These are phyloP conservation scores for Ogataea neopini DNA, from an alignment of 805 yeast species.

Conservation along the genomic window DNA sequence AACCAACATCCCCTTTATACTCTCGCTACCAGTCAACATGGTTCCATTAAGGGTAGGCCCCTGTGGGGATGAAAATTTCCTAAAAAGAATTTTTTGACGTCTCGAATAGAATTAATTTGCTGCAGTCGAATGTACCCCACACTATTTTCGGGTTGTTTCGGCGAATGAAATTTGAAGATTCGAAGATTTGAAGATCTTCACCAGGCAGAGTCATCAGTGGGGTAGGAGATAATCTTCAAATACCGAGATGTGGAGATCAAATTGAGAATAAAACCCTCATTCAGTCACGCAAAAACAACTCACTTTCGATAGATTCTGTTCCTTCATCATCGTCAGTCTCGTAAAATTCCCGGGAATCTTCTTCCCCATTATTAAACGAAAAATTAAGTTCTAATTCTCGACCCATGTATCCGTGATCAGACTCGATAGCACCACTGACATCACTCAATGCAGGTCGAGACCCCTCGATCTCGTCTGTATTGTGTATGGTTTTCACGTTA, in stretches of 20 bases:
- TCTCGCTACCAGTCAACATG: too few species aligned
- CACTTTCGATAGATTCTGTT: background rate
- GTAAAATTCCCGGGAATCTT: background rate
- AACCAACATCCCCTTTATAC: too few species aligned
- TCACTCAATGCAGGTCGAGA: background rate
- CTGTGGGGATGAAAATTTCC: background rate
- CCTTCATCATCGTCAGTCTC: background rate
- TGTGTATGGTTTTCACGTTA: slow-evolving; percentile 11
- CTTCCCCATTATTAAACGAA: background rate
- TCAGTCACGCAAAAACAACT: too few species aligned
- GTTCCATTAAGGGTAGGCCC: background rate
- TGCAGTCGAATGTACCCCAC: background rate
- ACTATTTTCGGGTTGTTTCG: background rate
- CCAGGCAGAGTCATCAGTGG: too few species aligned
- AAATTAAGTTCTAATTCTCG: background rate
- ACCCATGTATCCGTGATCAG: background rate
- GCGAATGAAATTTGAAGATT: background rate
- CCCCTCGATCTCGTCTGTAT: slow-evolving; percentile 4
- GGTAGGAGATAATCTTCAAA: too few species aligned
- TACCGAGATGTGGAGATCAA: too few species aligned
- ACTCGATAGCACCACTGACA: background rate
- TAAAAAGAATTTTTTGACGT: background rate
- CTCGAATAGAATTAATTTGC: background rate
- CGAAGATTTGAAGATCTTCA: background rate
- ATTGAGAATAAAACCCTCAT: too few species aligned